Percentiles rank a stretch among this genome's conserved stretches.
phyloP scores from a whole-genome alignment of 75 land plant species.

The Sequoia sempervirens region DNA sequence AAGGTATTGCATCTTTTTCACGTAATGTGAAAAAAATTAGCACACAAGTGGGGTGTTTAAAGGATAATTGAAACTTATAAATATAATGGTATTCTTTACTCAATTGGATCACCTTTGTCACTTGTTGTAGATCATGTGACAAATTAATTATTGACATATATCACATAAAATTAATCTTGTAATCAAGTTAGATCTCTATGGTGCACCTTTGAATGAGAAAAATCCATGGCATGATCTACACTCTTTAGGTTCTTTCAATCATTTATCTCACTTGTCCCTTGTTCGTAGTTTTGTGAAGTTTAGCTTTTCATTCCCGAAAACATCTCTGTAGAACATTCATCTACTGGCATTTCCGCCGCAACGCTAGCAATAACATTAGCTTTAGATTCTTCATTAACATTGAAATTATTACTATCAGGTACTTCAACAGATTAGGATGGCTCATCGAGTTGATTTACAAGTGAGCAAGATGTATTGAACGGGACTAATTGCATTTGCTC shows the following conservation, averaged over 20 bases:
- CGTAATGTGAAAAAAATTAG: background rate
- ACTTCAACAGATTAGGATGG: too few species aligned
- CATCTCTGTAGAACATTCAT: too few species aligned
- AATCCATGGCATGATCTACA: conserved; percentile 41
- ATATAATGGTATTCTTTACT: background rate
- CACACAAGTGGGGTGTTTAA: background rate
- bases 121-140: conserved; percentile 48
- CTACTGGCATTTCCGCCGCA: too few species aligned
- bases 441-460: too few species aligned
- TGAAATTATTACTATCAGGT: too few species aligned
- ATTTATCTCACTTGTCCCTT: conserved; percentile 43
- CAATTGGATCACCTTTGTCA: conserved; percentile 11
- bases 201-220: conserved; percentile 37
- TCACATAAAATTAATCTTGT: conserved; percentile 34
- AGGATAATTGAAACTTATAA: background rate
- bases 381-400: too few species aligned
- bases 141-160: conserved; percentile 33
- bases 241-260: conserved; percentile 24
- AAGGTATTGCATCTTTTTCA: conserved; percentile 25
- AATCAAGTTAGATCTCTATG: conserved; percentile 46
- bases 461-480: too few species aligned
- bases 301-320: too few species aligned
- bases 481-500: too few species aligned
- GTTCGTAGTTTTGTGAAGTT: conserved; percentile 17
- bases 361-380: too few species aligned